A percentile compares a stretch with the other conserved stretches of the same genome.
These are phyloP conservation scores for Meredithiella fracta DNA, from an alignment of 2,329 filamentous ascomycete genomes.

Conservation along the genomic window DNA sequence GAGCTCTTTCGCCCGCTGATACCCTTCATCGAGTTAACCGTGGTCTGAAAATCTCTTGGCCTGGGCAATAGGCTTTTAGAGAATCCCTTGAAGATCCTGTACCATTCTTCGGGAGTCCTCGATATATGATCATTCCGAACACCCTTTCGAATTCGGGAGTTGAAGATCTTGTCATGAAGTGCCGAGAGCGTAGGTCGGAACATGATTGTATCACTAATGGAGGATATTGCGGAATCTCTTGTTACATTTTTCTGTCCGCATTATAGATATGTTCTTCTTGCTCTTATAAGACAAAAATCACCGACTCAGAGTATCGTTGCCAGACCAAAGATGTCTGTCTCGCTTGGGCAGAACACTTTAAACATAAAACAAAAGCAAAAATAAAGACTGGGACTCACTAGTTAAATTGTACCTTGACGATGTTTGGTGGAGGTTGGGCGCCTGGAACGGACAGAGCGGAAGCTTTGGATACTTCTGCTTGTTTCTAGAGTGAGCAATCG, in stretches of 20 bases:
- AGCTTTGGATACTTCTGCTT: background rate
- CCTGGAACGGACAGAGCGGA: background rate
- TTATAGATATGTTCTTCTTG: background rate
- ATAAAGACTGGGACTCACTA: background rate
- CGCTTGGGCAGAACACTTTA: background rate
- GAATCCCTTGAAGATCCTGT: background rate
- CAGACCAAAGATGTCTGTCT: background rate
- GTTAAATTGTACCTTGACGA: background rate
- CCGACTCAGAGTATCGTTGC: background rate
- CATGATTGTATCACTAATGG: background rate
- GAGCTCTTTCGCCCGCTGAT: background rate
- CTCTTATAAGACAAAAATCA: background rate
- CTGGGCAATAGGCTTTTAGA: background rate
- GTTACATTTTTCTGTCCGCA: background rate
- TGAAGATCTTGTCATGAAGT: slow-evolving; percentile 1
- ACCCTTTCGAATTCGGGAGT: background rate
- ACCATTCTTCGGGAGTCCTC: background rate
- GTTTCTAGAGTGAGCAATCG: background rate
- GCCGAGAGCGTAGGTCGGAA: background rate
- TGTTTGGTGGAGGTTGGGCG: background rate
- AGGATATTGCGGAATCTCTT: background rate
- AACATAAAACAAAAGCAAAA: background rate
- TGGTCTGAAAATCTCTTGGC: background rate
- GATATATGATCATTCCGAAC: background rate
- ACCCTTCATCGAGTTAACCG: background rate